Base-by-base conservation (phyloP, 805 yeast species). In the Lachancea fermentati region DNA sequence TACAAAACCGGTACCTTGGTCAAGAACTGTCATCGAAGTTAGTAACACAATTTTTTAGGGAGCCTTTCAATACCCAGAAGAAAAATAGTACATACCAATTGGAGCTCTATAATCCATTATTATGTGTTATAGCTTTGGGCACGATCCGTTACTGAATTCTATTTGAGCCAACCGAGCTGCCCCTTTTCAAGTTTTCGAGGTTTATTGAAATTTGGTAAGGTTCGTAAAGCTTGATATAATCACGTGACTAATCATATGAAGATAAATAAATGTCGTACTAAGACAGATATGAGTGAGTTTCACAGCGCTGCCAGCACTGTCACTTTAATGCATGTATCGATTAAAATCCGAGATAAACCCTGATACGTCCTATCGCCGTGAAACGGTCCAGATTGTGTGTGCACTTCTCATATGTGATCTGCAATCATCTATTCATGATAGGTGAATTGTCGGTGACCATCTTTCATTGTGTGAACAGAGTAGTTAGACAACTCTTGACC, bases 1-100 rank as follows among this genome's bases (percentile, higher is more conserved):
- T 40, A 91, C 97, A 62, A 93, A 93, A 43, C 98, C 98, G 36
- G 98, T 93, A 69, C 98, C 98, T 71, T 93, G 97, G 69, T 93
- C 98, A 53, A 93, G 85, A 54, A 93, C 98, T 56, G 3, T 13
- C 19, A 8, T 29, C 18, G 13, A 17, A 15, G 19, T 29, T 17
- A 22, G 26, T 11, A 11, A 22, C 7, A 22, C 26, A 11, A 11
- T 22, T 22, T 22, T 22, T 22, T 22, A 7, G 26, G 26, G 11
- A 7, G 11, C 26, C 11, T 22, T 22, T 26, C n/a, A n/a, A n/a
- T 19, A 34, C 12, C 13, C 13, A 13, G 19, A 14, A 8, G 5
- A 11, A 11, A 36, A 11, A 28, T 15, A 5, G 13, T 13, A 52
- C 62, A 52, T 57, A 57, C 62, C 62, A 50, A 58, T 58, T 52